Conservation (phyloP, 192 early-diverging fungal genomes). For the Kappamyces sp. region DNA sequence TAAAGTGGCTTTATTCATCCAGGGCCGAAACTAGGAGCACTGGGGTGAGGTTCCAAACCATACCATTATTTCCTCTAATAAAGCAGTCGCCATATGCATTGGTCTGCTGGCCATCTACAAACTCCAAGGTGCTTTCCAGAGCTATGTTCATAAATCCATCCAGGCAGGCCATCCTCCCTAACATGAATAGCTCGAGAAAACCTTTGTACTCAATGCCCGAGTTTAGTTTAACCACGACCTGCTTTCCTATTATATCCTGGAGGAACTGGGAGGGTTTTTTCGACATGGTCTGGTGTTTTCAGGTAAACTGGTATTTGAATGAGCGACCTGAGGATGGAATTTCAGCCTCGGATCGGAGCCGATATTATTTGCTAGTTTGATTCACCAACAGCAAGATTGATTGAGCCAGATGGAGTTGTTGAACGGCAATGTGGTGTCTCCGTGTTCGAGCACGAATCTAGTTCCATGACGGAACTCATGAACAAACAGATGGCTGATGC, state of each 20-base stretch:
- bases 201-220: conserved; percentile 95
- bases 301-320: too few species aligned
- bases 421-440: too few species aligned
- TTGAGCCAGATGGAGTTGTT: too few species aligned
- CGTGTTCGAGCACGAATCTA: too few species aligned
- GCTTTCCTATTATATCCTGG: conserved; percentile 71
- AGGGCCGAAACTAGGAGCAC: background rate
- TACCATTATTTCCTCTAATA: conserved; percentile 96
- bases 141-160: conserved; percentile 95
- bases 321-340: too few species aligned
- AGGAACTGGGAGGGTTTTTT: conserved; percentile 80
- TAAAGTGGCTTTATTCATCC: background rate
- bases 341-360: too few species aligned
- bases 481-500: too few species aligned
- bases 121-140: conserved; percentile 92
- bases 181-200: conserved; percentile 20
- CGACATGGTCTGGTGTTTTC: too few species aligned
- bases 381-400: too few species aligned
- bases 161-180: conserved; percentile 81
- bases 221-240: conserved; percentile 89
- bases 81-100: conserved; percentile 94
- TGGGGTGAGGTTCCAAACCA: background rate
- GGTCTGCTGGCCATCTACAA: conserved; percentile 86
- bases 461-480: too few species aligned
- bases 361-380: too few species aligned